A percentile compares a stretch with the other conserved stretches of the same genome.
phyloP scores from a whole-genome alignment of 2,329 filamentous ascomycete genomes.

The Arthrobotrys megalospora region DNA sequence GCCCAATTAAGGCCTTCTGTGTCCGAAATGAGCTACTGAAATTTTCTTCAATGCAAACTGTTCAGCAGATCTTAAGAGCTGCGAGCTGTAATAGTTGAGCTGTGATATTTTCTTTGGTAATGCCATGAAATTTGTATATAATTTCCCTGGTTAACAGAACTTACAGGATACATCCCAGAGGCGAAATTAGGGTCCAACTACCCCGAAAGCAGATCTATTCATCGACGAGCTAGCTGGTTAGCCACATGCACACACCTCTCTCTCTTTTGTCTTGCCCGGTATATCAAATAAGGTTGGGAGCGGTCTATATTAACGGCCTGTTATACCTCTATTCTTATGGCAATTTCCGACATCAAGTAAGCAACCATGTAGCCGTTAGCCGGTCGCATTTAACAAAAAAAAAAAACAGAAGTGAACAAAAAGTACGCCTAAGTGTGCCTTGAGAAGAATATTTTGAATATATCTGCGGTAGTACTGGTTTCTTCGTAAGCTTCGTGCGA shows the following conservation, averaged over 20 bases:
- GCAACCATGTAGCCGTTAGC: constrained; percentile 38
- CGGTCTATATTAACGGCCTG: constrained; percentile 48
- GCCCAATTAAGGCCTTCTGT: constrained; percentile 50
- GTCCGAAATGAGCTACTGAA: constrained; percentile 54
- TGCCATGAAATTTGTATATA: constrained; percentile 56
- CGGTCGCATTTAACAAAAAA: constrained; percentile 23
- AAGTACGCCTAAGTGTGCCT: constrained; percentile 19
- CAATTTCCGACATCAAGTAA: constrained; percentile 59
- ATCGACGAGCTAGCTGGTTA: constrained; percentile 26
- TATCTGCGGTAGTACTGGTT: constrained; percentile 53
- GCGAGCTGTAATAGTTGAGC: constrained; percentile 37
- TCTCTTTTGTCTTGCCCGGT: constrained; percentile 34
- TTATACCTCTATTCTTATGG: constrained; percentile 50
- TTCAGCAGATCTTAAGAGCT: constrained; percentile 29
- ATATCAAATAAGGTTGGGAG: constrained; percentile 56
- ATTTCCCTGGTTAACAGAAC: constrained; percentile 47
- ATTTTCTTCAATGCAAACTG: constrained; percentile 38
- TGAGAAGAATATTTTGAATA: constrained; percentile 36
- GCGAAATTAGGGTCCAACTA: constrained; percentile 55
- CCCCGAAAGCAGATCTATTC: constrained; percentile 47
- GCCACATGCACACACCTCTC: constrained; percentile 30
- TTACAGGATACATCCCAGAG: constrained; percentile 61
- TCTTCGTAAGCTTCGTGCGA: constrained; percentile 38
- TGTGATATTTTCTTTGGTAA: constrained; percentile 45
- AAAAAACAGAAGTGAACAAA: constrained; percentile 7